These are phyloP conservation scores for Gossypium bickii DNA, from an alignment of 345 rosid genomes.

Conservation along the genomic window DNA sequence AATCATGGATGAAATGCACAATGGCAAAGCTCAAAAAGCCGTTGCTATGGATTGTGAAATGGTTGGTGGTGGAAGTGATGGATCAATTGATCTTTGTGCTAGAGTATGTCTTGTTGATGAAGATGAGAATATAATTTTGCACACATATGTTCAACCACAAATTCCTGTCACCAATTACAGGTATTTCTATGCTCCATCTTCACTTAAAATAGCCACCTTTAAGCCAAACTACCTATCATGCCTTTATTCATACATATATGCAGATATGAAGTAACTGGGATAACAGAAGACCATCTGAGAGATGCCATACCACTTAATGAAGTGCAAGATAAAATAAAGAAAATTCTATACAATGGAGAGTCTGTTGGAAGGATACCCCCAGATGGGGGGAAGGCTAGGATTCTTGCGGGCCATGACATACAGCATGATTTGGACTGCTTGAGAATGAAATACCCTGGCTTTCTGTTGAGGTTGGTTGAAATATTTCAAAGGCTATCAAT, in stretches of 20 bases:
- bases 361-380: slow-evolving; percentile 22
- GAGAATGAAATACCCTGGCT: slow-evolving; percentile 53
- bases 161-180: slow-evolving; percentile 56
- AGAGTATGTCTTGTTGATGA: slow-evolving; percentile 66
- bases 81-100: slow-evolving; percentile 54
- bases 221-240: slow-evolving; percentile 2
- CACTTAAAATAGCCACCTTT: background rate
- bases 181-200: slow-evolving; percentile 21
- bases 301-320: slow-evolving; percentile 51
- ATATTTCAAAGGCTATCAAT: background rate
- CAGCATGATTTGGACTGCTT: slow-evolving; percentile 61
- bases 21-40: slow-evolving; percentile 32
- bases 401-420: slow-evolving; percentile 72
- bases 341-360: slow-evolving; percentile 51
- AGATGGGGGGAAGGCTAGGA: slow-evolving; percentile 47
- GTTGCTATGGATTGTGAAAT: slow-evolving; percentile 72
- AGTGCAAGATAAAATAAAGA: slow-evolving; percentile 38
- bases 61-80: slow-evolving; percentile 72
- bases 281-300: slow-evolving; percentile 59
- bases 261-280: slow-evolving; percentile 64
- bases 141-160: slow-evolving; percentile 53
- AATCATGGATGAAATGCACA: slow-evolving; percentile 7
- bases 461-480: slow-evolving; percentile 50
- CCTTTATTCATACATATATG: background rate
- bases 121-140: slow-evolving; percentile 57